Conservation (phyloP, 2,329 filamentous ascomycete species). For the Aspergillus fischeri region DNA sequence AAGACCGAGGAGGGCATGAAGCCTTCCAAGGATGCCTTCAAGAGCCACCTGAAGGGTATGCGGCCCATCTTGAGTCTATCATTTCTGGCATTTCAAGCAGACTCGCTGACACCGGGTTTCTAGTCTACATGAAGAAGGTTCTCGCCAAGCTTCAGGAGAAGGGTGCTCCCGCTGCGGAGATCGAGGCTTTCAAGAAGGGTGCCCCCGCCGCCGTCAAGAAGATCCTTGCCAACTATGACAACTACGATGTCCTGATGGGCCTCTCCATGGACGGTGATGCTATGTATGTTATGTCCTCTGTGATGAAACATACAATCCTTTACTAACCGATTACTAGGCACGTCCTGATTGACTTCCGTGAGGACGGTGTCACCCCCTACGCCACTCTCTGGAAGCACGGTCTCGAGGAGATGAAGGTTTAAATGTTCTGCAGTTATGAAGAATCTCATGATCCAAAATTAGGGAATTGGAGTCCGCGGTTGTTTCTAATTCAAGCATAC, state of each 20-base stretch:
- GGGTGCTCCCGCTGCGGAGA: conserved; percentile 58
- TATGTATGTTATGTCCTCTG: conserved; percentile 62
- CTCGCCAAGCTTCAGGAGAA: conserved; percentile 65
- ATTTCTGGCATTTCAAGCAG: conserved; percentile 3
- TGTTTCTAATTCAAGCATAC: conserved; percentile 2
- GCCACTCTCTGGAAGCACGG: conserved; percentile 95
- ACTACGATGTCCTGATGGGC: conserved; percentile 92
- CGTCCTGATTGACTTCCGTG: conserved; percentile 93
- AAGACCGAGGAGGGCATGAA: conserved; percentile 41
- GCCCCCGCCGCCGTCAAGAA: conserved; percentile 75
- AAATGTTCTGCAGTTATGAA: conserved; percentile 34
- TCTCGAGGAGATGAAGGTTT: conserved; percentile 85
- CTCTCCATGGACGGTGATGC: conserved; percentile 89
- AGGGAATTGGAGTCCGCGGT: conserved; percentile 11
- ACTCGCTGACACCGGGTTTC: not conserved
- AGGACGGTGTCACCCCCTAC: conserved; percentile 88
- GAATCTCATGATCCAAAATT: conserved; percentile 17
- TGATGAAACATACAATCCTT: not conserved
- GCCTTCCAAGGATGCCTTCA: conserved; percentile 77
- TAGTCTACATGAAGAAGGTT: conserved; percentile 88
- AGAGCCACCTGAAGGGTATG: conserved; percentile 79
- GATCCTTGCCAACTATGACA: conserved; percentile 84
- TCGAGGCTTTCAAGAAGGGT: conserved; percentile 75
- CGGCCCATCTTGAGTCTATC: not conserved
- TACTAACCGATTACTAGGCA: conserved; percentile 52